Evolutionary conservation across 2,329 filamentous ascomycete genomes (phyloP).

Genomic region (Dothideomycetidae sp.): DNA sequence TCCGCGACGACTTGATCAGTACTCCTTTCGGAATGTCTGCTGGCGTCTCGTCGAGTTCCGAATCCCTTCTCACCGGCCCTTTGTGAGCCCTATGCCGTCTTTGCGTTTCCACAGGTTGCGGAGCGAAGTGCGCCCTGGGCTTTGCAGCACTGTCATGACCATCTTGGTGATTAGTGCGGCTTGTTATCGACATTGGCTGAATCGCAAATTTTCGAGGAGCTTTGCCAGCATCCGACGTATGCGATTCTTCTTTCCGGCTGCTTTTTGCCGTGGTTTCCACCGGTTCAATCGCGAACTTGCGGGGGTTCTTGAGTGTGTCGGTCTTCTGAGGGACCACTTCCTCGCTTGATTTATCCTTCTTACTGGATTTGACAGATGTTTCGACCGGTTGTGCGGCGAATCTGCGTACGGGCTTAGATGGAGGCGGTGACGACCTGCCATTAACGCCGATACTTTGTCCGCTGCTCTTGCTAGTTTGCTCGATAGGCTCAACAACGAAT

Average conservation of each 20-base stretch:
- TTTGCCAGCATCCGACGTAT: too few relatives aligned
- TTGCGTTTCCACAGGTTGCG: slow-evolving; percentile 22
- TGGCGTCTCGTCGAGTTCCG: slow-evolving; percentile 9
- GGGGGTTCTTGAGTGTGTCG: slow-evolving; percentile 10
- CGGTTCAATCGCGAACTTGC: slow-evolving; percentile 10
- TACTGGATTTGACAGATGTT: slow-evolving; percentile 17
- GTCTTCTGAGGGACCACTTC: slow-evolving; percentile 2
- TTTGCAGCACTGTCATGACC: slow-evolving; percentile 10
- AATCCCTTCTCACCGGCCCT: slow-evolving; percentile 13
- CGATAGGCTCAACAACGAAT: slow-evolving; percentile 26
- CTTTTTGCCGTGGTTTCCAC: slow-evolving; percentile 10
- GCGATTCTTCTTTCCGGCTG: neutral
- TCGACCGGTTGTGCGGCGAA: slow-evolving; percentile 27
- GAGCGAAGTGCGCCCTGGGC: slow-evolving; percentile 19
- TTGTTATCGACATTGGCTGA: slow-evolving; percentile 12
- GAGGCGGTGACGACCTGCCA: neutral
- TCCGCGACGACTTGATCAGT: slow-evolving; percentile 18
- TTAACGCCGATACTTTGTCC: neutral
- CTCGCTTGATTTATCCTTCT: slow-evolving; percentile 12
- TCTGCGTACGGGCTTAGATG: slow-evolving; percentile 28
- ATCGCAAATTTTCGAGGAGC: slow-evolving; percentile 9
- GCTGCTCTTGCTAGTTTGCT: slow-evolving; percentile 22
- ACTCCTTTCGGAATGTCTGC: slow-evolving; percentile 9
- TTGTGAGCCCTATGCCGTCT: slow-evolving; percentile 13
- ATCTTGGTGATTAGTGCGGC: slow-evolving; percentile 10